Base-by-base conservation (phyloP, 2,329 filamentous ascomycete species). In the Xylaria multiplex region DNA sequence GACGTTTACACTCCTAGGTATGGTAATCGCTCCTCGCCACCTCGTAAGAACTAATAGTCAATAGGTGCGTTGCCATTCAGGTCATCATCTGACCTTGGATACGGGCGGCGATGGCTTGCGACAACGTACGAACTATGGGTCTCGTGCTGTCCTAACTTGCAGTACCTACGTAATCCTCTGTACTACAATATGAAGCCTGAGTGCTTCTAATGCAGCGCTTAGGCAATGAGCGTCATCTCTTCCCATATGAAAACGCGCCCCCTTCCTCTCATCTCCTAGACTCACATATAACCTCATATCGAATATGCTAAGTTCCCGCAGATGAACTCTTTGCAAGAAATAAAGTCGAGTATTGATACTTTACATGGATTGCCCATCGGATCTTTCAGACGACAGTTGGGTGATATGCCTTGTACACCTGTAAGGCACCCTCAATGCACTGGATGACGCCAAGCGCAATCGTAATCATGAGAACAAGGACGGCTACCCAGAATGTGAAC, bases 401-500 rank as follows among this genome's bases (percentile, higher is more conserved):
- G 14, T 64, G 55, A 55, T 56, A 66, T 16, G 59, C 64, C 45
- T 66, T 64, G 35, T 79, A 81, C 1, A 81, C 77, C 60, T 82
- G 80, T 55, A 82, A 42, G 6, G 74, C 79, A 11, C 81, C 77
- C 67, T 81, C 77, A 43, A 84, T 62, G 53, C 74, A 75, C 71
- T 84, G 77, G 22, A 81, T 66, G 14, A 83, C 19, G 3, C 81
- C 77, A 71, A 84, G 80, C 48, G 80, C 71, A 11, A 78, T 71
- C 0, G 77, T 81, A 32, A 80, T 70, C 35, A 71, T 42, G 0
- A 81, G 32, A 1, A 82, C 56, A 0, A 81, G 16, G 3, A 82
- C 72, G 0, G 79, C 81, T 5, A 83, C 74, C 81, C 82, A 84
- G 59, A 83, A 81, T 0, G 78, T 82, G 59, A 79, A 83, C 80